Evolutionary conservation across 805 yeast genomes (phyloP), one percentile per base, ranked within the genome.

Genomic region (Isabelozyma rhagii): DNA sequence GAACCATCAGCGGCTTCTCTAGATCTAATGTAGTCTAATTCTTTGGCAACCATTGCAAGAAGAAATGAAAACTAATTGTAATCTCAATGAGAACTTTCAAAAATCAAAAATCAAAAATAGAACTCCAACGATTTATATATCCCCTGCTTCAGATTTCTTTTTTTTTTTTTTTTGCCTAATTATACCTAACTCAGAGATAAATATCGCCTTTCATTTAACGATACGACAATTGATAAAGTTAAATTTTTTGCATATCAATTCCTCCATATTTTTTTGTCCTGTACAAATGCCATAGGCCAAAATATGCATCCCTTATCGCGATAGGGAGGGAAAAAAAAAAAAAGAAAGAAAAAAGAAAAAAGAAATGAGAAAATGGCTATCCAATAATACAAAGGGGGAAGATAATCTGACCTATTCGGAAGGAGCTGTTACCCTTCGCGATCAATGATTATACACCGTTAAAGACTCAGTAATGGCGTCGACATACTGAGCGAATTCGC

Each of bases 21-120:
- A 21, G 77, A 71, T 51, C 71, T 65, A 44, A 74, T 60, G 57
- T 72, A 73, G 45, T 68, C 60, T 49, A 74, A 62, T 55, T 74
- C 78, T 60, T 74, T 74, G 55, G 65, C 72, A 39, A 70, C 71
- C 77, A 72, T 71, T 15, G 18, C 7, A n/a, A n/a, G 14, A 11
- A n/a, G 39, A 34, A 34, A 8, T 34, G 25, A 21, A 21, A 21
- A 21, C 25, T 21, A 21, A 21, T 21, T 21, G 25, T 21, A 21
- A 21, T 21, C 25, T 21, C 25, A 21, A 21, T 21, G 25, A 21
- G 17, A 15, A 15, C 17, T 15, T 15, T 15, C 36, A 13, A 31
- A 31, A 31, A 31, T 1, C 36, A 31, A 8, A 10, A 31, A 31
- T 2, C 36, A 31, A 31, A 31, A 31, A 31, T 31, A 31, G 36